Conservation (phyloP, 805 yeast species). For the Sungouiozyma ichnusensis region DNA sequence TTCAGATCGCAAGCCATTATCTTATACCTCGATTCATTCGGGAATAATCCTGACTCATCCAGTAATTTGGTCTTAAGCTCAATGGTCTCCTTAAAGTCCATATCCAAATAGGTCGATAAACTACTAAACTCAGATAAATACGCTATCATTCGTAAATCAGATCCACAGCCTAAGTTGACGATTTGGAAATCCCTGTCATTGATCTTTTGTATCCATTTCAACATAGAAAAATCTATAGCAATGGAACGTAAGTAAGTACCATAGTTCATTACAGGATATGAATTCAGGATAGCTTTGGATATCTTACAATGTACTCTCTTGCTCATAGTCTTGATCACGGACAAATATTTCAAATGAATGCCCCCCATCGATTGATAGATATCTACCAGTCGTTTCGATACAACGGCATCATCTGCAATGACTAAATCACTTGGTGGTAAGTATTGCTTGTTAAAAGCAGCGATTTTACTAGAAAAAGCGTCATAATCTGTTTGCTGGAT, state of each 20-base stretch:
- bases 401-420: not conserved
- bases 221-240: constrained; percentile 39
- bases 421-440: constrained; percentile 30
- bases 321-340: constrained; percentile 10
- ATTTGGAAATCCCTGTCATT: constrained; percentile 34
- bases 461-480: constrained; percentile 55
- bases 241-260: constrained; percentile 58
- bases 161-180: constrained; percentile 57
- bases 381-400: constrained; percentile 3
- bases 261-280: constrained; percentile 57
- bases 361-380: constrained; percentile 1
- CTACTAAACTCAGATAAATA: constrained; percentile 22
- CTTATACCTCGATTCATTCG: constrained; percentile 17
- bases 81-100: constrained; percentile 41
- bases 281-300: constrained; percentile 16
- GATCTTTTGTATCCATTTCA: constrained; percentile 28
- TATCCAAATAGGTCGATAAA: constrained; percentile 34
- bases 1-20: constrained; percentile 30
- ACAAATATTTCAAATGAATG: constrained; percentile 16
- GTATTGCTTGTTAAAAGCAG: constrained; percentile 42
- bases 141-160: constrained; percentile 46
- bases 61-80: constrained; percentile 31
- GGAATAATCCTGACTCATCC: constrained; percentile 4
- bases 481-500: constrained; percentile 48
- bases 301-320: constrained; percentile 16